Evolutionary conservation across 805 yeast species (phyloP).

Genomic region (Lachancea cidri): DNA sequence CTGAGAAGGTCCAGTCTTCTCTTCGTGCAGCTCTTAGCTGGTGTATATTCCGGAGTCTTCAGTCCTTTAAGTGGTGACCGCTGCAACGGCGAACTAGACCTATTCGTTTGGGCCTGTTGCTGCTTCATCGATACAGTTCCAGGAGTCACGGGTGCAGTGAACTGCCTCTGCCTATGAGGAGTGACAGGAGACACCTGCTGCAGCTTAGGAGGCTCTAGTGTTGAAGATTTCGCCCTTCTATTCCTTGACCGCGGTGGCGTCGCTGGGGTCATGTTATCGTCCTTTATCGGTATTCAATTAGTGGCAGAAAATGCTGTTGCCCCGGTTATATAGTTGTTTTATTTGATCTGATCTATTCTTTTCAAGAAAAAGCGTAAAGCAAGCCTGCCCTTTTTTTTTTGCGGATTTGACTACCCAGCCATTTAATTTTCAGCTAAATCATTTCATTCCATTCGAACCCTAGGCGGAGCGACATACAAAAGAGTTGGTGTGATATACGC

Average conservation of each 20-base stretch:
- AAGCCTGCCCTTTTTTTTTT: not conserved
- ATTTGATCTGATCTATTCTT: not conserved
- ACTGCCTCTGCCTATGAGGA: slow-evolving; percentile 1
- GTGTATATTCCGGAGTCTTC: slow-evolving; percentile 32
- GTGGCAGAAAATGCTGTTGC: no score
- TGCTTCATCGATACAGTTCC: slow-evolving; percentile 10
- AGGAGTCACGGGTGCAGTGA: slow-evolving; percentile 8
- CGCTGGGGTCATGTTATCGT: slow-evolving; percentile 29
- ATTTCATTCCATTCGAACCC: not conserved
- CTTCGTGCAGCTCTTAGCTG: slow-evolving; percentile 15
- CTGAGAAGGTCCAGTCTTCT: slow-evolving; percentile 13
- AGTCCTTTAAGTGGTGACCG: slow-evolving; percentile 21
- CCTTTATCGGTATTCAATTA: no score
- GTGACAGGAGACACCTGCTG: not conserved
- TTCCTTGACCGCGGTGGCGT: slow-evolving; percentile 31
- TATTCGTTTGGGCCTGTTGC: slow-evolving; percentile 1
- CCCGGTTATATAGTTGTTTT: not conserved
- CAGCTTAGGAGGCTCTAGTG: slow-evolving; percentile 1
- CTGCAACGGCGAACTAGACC: slow-evolving; percentile 5
- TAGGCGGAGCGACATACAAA: not conserved
- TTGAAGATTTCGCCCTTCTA: slow-evolving; percentile 4
- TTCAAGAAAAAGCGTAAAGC: not conserved
- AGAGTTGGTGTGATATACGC: not conserved
- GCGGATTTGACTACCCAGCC: not conserved
- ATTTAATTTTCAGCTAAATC: not conserved